Base-by-base conservation (phyloP, 805 yeast species). In the Vanderwaltozyma tropicalis region DNA sequence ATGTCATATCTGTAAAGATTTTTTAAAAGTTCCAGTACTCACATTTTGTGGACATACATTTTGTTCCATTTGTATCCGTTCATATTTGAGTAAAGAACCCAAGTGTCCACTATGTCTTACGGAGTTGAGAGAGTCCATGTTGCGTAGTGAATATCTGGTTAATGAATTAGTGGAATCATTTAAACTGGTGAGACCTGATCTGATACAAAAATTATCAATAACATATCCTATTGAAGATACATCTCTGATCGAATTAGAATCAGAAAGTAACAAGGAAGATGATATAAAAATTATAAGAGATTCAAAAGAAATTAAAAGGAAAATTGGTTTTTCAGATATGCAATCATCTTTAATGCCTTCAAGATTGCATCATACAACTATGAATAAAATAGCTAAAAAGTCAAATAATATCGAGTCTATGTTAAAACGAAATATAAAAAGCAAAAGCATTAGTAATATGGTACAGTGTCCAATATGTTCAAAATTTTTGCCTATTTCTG, bases 1-100 rank as follows among this genome's bases (percentile, higher is more conserved):
- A 51, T 88, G 97, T 54, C 87, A 81, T 48, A 81, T 88, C 9
- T 88, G 97, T 59, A 84, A 87, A 50, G 96, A 86, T 42, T 74
- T 80, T 45, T 66, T 83, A 38, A 69, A 63, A 24, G 82, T 88
- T 0, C 96, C 97, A 1, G 84, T 85, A 27, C 61, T 81, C 31
- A 83, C 96, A 1, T 71, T 80, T 2, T 88, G 97, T 63, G 80
- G 83, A 27, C 96, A 88, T 57, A 78, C 88, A 1, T 88, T 86
- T 56, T 88, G 97, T 59, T 84, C 95, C 0, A 68, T 78, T 12
- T 88, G 97, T 56, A 82, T 88, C 21, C 67, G 95, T 41, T 73
- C 80, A 43, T 75, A 80, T 44, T 60, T 88, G 28, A 63, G 75
- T n/a, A 59, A 59, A 28, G 73, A 71, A 22, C 69, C 72, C 15